Conservation (phyloP, 2,329 filamentous ascomycete genomes). For the Cordyceps militaris region DNA sequence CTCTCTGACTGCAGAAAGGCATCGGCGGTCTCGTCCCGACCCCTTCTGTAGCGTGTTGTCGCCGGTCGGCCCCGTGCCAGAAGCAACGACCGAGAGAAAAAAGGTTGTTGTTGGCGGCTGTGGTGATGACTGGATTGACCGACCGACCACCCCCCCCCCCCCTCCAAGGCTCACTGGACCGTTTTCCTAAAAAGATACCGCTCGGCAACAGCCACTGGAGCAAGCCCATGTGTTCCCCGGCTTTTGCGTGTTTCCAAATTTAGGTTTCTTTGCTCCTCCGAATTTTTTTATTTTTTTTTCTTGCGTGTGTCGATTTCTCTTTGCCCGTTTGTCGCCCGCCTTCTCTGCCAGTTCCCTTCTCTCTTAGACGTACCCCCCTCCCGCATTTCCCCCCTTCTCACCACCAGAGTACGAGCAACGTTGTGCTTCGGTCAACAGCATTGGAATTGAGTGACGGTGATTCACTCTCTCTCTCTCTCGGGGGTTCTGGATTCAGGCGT, state of each 20-base stretch:
- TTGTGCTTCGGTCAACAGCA: conserved; percentile 6
- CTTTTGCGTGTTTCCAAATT: not conserved
- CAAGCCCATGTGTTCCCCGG: not conserved
- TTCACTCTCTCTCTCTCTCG: not conserved
- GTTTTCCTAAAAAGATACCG: not conserved
- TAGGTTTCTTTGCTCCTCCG: not conserved
- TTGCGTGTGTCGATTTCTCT: not conserved
- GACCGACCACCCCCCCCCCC: too few relatives aligned
- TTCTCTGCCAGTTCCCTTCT: not conserved
- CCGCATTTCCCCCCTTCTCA: not conserved
- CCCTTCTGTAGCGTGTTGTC: not conserved
- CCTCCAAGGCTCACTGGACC: not conserved
- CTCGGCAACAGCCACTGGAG: not conserved
- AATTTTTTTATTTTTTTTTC: too few relatives aligned
- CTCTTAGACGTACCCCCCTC: not conserved
- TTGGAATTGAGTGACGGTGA: not conserved
- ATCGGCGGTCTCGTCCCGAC: conserved; percentile 1
- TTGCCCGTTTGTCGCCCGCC: not conserved
- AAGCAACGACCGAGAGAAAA: not conserved
- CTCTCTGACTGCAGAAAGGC: not conserved
- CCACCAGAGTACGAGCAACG: not conserved
- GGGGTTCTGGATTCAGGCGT: not conserved
- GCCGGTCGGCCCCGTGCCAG: not conserved
- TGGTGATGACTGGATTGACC: not conserved
- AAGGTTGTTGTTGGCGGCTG: not conserved